A percentile compares a stretch with the other conserved stretches of the same genome.
Conservation (phyloP, 768 basidiomycete genomes). For the Brasilioporus rufonigricans region DNA sequence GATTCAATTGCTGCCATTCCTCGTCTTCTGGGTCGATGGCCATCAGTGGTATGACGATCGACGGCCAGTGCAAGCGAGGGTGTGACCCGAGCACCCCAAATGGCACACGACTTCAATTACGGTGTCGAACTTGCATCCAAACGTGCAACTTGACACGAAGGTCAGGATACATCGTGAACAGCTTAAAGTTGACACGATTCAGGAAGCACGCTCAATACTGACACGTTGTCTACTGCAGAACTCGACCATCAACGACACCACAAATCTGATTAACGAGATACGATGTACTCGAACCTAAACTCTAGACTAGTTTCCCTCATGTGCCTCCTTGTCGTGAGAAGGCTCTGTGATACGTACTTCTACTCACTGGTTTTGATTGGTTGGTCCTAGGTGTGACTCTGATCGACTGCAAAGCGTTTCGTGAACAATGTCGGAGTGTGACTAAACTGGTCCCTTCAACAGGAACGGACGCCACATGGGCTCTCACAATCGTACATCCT, state of each 20-base stretch:
- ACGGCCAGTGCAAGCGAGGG: not conserved
- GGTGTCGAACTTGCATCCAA: too few relatives aligned
- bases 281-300: not conserved
- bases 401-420: not conserved
- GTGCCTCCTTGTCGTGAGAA: not conserved
- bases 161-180: too few relatives aligned
- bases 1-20: slow-evolving; percentile 60
- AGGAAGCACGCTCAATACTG: too few relatives aligned
- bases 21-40: slow-evolving; percentile 28
- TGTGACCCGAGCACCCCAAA: not conserved
- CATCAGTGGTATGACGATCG: not conserved
- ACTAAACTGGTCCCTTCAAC: not conserved
- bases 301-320: not conserved
- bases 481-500: not conserved
- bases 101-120: too few relatives aligned
- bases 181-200: too few relatives aligned
- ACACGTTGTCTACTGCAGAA: too few relatives aligned
- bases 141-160: too few relatives aligned
- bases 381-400: not conserved
- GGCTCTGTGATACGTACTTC: not conserved
- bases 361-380: not conserved
- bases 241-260: not conserved
- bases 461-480: not conserved
- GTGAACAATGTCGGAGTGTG: not conserved
- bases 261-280: not conserved